Evolutionary conservation across 352 stramenopile species (phyloP), one percentile per base, ranked within the genome.

Genomic region (Phytophthora melonis): DNA sequence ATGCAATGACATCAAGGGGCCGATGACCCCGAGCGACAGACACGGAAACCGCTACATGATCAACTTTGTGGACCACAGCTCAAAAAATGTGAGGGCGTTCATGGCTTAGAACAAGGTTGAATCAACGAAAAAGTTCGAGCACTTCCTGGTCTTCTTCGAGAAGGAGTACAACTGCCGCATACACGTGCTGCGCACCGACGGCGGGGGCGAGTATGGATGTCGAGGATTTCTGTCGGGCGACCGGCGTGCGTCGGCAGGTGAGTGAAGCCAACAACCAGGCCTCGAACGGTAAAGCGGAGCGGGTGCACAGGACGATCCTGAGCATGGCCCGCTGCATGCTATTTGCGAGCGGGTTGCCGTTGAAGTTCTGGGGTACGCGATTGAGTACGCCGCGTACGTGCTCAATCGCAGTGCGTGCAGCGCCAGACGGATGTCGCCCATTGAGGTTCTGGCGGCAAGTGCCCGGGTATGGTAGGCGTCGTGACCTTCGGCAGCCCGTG

Each of bases 381-480:
- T 59, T 0, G 54, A 82, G 52, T 78, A 81, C 23, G 78, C 67
- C 0, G 41, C 58, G 4, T 79, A 78, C 53, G 32, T 84, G 0
- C 55, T 77, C 0, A 84, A 80, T n/a, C 23, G 70, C 3, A 77
- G 62, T 36, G 49, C 74, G 10, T 75, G 54, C 2, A 63, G 21
- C 1, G 54, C 49, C 7, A 27, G 32, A 3, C 55, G 63, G n/a
- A n/a, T n/a, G n/a, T n/a, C n/a, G n/a, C n/a, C n/a, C n/a, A n/a
- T n/a, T n/a, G n/a, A n/a, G n/a, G n/a, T n/a, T n/a, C n/a, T n/a
- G n/a, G n/a, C n/a, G n/a, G n/a, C n/a, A n/a, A n/a, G n/a, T n/a
- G n/a, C n/a, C n/a, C n/a, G n/a, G n/a, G n/a, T n/a, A n/a, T n/a
- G n/a, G n/a, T n/a, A n/a, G n/a, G n/a, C n/a, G n/a, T n/a, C n/a